Base-by-base conservation (phyloP, 2,329 filamentous ascomycete genomes). In the Aspergillus hiratsukae region DNA sequence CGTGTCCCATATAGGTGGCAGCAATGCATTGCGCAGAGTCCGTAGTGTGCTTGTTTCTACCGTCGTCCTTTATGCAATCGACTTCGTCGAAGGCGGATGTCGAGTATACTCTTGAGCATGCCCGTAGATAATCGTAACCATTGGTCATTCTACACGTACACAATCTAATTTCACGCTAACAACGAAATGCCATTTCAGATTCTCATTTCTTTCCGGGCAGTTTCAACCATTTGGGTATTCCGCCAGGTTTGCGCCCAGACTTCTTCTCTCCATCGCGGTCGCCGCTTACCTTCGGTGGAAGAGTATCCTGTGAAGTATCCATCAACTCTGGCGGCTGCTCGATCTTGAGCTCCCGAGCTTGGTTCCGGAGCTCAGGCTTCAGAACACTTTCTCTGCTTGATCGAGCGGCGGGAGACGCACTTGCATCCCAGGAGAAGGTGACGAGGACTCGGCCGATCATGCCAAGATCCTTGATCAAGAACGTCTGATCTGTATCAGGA, bases 371-470 rank as follows among this genome's bases (percentile, higher is more conserved):
- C 27, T 84, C 81, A 45, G 76, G 71, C 59, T 83, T 87, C 55
- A 94, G 72, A 52, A 89, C 84, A 17, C 82, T 76, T 25, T 74
- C 75, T 29, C 63, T 66, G 49, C 80, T 80, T 57, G 66, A 66
- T 40, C 86, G 79, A 4, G 80, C 81, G 10, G 80, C 75, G 1
- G 76, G 66, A n/a, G 82, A 78, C 1, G 86, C 88, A 40, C 73
- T 78, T 49, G 87, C 82, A 21, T 85, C 83, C 89, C 91, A 96
- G 1, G 85, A 75, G 58, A 96, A 82, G 58, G 87, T 93, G 46
- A 97, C 77, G 8, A 96, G 77, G 31, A 92, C 86, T 35, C 85
- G 82, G 6, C 86, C 86, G 3, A 80, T 81, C 60, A 97, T 82
- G 14, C 86, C 84, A 63, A 96, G 81, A 55, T 87, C 85, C 52